Base-by-base conservation (phyloP, 2,329 filamentous ascomycete species). In the Trichoderma koningii region DNA sequence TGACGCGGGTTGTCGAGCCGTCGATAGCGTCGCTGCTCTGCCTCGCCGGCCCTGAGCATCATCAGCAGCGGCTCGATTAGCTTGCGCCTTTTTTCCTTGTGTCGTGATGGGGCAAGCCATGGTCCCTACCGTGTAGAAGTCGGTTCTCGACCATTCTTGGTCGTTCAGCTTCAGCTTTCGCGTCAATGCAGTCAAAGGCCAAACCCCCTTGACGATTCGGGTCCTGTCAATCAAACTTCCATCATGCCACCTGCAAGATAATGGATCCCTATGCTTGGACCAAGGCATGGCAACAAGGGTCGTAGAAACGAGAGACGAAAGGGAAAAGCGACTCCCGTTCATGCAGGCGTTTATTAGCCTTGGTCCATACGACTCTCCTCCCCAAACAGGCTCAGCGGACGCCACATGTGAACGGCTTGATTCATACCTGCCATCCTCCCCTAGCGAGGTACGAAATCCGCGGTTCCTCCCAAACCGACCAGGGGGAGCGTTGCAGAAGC, bases 1-100 rank as follows among this genome's bases (percentile, higher is more conserved):
- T 61, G 47, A 52, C 56, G 45, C 56, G 56, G 57, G 47, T 30
- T 19, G 59, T 44, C 59, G 59, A 62, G 59, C 59, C 48, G 59
- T 62, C 59, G 38, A 53, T 50, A 17, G 59, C 48, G 48, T 48
- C 59, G 26, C 26, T 52, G 50, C 23, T 53, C 30, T 53, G 38
- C 26, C 44, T 62, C 48, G 59, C 44, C 48, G 59, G 59, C 59
- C 48, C 38, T 53, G 59, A 62, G 48, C 59, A 62, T 53, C 48
- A 45, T 19, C 50, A 34, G 19, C 50, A 23, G 17, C 47, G 34
- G 59, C 48, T 23, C 26, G 48, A 60, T 51, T 62, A 62, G 59
- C 30, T n/a, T 62, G 48, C 52, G 59, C 23, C 59, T 45, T 62
- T 62, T 51, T 52, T 23, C 42, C 28, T 57, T 30, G 21, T 38